Conservation (phyloP, 139 green algal species). For the Parachlorella kessleri region DNA sequence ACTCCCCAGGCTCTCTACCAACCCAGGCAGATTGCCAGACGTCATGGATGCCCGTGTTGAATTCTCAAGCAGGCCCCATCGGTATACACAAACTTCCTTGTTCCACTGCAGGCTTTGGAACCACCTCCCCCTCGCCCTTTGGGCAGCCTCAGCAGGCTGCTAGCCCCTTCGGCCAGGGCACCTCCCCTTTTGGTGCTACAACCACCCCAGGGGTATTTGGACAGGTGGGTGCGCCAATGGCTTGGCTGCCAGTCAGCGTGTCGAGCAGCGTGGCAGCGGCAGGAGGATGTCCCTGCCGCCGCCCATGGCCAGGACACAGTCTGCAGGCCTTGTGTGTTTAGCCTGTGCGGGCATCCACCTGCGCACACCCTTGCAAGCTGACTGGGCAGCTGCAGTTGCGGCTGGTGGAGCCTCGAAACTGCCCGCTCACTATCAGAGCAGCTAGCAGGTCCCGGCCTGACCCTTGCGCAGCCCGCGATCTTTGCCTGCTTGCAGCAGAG, state of each 20-base stretch:
- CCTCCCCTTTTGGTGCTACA: slow-evolving; percentile 42
- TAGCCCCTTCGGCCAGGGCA: slow-evolving; percentile 22
- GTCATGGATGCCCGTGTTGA: too few relatives aligned
- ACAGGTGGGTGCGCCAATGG: slow-evolving; percentile 1
- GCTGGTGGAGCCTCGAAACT: not conserved
- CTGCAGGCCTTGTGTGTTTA: not conserved
- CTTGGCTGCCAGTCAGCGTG: not conserved
- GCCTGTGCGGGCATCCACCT: not conserved
- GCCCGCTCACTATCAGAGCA: too few relatives aligned
- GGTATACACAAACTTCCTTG: not conserved
- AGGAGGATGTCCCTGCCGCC: too few relatives aligned
- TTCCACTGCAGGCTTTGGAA: slow-evolving; percentile 39
- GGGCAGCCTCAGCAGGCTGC: slow-evolving; percentile 9
- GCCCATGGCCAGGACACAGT: too few relatives aligned
- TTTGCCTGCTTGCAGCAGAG: slow-evolving; percentile 10
- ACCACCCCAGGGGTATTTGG: slow-evolving; percentile 41
- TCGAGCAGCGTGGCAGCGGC: too few relatives aligned
- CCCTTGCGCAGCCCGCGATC: not conserved
- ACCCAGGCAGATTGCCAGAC: too few relatives aligned
- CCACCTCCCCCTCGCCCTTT: slow-evolving; percentile 32
- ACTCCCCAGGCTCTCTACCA: not conserved
- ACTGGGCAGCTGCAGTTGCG: too few relatives aligned
- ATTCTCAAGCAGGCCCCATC: not conserved
- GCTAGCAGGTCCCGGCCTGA: not conserved
- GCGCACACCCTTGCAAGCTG: too few relatives aligned